These are phyloP conservation scores for Citrus australasica DNA, from an alignment of 345 rosid genomes.

Conservation along the genomic window DNA sequence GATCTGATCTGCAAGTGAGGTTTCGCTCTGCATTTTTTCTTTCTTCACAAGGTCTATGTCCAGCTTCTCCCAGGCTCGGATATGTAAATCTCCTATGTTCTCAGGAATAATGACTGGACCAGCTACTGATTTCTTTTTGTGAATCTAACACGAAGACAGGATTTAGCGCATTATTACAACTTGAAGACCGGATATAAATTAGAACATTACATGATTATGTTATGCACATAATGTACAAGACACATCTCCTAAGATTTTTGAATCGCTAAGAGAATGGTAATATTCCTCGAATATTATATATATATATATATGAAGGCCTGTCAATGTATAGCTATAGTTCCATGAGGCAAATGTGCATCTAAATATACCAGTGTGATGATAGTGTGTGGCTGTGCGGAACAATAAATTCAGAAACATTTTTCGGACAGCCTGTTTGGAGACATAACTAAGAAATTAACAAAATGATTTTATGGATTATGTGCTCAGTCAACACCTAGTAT, in stretches of 20 bases:
- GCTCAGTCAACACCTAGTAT: neutral
- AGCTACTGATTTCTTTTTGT: slow-evolving; percentile 42
- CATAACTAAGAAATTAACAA: neutral
- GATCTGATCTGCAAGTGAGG: slow-evolving; percentile 85
- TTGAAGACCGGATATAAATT: neutral
- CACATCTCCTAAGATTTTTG: neutral
- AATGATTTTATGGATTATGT: neutral
- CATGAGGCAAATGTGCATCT: neutral
- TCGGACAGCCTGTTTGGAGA: neutral
- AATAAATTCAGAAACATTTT: neutral
- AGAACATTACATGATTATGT: neutral
- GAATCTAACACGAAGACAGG: slow-evolving; percentile 43
- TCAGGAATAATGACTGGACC: slow-evolving; percentile 27
- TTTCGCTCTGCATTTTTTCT: slow-evolving; percentile 46
- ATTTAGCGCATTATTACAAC: neutral
- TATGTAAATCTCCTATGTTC: slow-evolving; percentile 26
- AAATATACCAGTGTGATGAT: neutral
- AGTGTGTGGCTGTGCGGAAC: neutral
- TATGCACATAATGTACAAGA: neutral
- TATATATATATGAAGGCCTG: neutral
- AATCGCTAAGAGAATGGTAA: neutral
- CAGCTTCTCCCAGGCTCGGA: slow-evolving; percentile 52
- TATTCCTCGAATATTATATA: neutral
- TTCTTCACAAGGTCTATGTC: slow-evolving; percentile 51
- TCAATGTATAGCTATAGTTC: neutral